Evolutionary conservation across 495 filamentous ascomycete genomes (phyloP), one percentile per base, ranked within the genome.

Genomic region (Aeminium ludgeri): DNA sequence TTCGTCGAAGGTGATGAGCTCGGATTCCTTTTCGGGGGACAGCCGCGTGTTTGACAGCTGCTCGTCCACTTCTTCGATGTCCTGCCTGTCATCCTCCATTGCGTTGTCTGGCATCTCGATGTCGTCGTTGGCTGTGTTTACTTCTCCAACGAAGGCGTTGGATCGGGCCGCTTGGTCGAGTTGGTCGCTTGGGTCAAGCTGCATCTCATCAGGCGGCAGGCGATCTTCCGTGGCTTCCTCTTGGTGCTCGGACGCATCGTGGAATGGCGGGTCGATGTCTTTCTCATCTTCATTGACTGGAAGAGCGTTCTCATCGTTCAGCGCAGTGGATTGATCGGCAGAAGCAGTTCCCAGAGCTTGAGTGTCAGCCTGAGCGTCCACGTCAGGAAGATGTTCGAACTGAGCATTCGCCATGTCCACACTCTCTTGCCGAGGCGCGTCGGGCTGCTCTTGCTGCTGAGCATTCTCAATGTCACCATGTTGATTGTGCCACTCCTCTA

Each of bases 401-500:
- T 91, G 83, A 11, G 70, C 68, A 57, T 74, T 66, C 28, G 70
- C 64, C 65, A 81, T 81, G 32, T 83, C 72, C 15, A 68, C 65
- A 35, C 82, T 73, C 41, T 72, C 53, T 1, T 56, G 49, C 37
- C 36, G 20, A 53, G 33, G 25, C 46, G 15, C 18, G 12, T 17
- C 39, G 1, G 68, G 68, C 10, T 76, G 63, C 30, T 78, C 65
- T 34, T 80, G 68, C 37, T 82, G 64, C 28, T 71, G 66, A 8
- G 80, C 67, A 40, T 80, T 68, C 48, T 71, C 62, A 41, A 99
- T 94, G 41, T 91, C 73, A 20, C 70, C 67, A 48, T 86, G 81
- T 47, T 76, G 76, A 30, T 78, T 73, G 57, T 95, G 83, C 86
- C 86, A 99, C 47, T 76, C 67, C 51, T 95, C 86, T n/a, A 99